phyloP scores from a whole-genome alignment of 2,329 filamentous ascomycete genomes.

The Fusarium sp. region DNA sequence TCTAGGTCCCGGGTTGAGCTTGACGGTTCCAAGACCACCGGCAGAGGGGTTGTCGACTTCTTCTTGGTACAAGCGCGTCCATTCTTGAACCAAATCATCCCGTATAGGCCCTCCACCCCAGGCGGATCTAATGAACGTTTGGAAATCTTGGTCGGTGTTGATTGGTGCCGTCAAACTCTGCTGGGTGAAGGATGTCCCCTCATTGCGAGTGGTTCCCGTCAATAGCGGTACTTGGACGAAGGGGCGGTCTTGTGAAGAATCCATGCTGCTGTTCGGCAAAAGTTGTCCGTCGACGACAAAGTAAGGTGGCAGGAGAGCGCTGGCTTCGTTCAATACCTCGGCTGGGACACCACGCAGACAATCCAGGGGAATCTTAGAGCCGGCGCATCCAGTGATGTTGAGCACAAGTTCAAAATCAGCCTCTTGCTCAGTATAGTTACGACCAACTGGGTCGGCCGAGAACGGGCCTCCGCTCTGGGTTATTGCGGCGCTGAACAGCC shows the following conservation, averaged over 20 bases:
- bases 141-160: no score
- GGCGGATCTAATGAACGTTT: no score
- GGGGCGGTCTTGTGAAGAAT: slow-evolving; percentile 24
- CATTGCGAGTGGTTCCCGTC: slow-evolving; percentile 46
- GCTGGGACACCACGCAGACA: not conserved
- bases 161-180: no score
- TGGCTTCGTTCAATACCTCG: not conserved
- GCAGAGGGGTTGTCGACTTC: no score
- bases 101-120: no score
- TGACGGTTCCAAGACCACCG: no score
- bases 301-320: slow-evolving; percentile 39
- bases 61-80: no score
- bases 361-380: not conserved
- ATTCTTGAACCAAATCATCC: no score
- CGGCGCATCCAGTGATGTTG: not conserved
- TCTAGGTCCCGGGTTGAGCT: no score
- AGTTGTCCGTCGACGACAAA: slow-evolving; percentile 31
- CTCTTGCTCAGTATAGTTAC: not conserved
- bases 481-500: slow-evolving; percentile 62
- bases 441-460: not conserved
- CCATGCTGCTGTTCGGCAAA: slow-evolving; percentile 36
- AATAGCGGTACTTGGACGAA: slow-evolving; percentile 49
- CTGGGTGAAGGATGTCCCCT: not conserved
- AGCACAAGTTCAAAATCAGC: not conserved
- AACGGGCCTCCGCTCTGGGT: slow-evolving; percentile 57